Base-by-base conservation (phyloP, 768 basidiomycete genomes). In the Tricholomella constricta region DNA sequence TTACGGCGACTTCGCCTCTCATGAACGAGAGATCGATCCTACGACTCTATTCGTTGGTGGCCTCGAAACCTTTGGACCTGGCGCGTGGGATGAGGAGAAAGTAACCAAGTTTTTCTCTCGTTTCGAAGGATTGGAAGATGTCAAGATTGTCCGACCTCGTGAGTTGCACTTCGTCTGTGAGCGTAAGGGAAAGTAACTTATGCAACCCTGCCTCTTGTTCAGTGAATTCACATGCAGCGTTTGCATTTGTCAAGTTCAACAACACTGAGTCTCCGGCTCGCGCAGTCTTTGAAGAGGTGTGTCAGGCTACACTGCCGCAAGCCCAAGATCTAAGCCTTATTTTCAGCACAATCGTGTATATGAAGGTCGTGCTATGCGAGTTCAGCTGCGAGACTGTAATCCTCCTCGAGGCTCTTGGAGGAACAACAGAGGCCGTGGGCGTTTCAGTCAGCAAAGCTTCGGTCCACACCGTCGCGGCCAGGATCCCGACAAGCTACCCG, bases 1-100 rank as follows among this genome's bases (percentile, higher is more conserved):
- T 20, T 63, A 66, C 32, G 31, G 45, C n/a, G 57, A 63, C 22
- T 40, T 34, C 40, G 15, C 40, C 19, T 55, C 51, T 23, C 63
- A 65, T n/a, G 70, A 74, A 27, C 70, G 72, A 50, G 75, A 78
- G 20, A 65, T 85, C 12, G 88, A 91, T 63, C 85, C 84, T 0
- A 82, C 77, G 2, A 84, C 87, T 1, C 73, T 92, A 25, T 91
- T 91, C 64, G 86, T 91, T 25, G 89, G 90, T 6, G 88, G 88
- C 4, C 74, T 92, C 38, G 84, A 87, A 59, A 78, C 82, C 62
- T 76, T 75, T 59, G 85, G 84, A 5, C 75, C 82, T 2, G 73
- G 74, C 23, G 80, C 81, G 6, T 91, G 89, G 90, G 79, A 84
- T 40, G 88, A 91, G 62, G 75, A 73, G 8, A 85, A 78, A 56